Base-by-base conservation (phyloP, 768 basidiomycete species). In the Auriscalpium orientale region DNA sequence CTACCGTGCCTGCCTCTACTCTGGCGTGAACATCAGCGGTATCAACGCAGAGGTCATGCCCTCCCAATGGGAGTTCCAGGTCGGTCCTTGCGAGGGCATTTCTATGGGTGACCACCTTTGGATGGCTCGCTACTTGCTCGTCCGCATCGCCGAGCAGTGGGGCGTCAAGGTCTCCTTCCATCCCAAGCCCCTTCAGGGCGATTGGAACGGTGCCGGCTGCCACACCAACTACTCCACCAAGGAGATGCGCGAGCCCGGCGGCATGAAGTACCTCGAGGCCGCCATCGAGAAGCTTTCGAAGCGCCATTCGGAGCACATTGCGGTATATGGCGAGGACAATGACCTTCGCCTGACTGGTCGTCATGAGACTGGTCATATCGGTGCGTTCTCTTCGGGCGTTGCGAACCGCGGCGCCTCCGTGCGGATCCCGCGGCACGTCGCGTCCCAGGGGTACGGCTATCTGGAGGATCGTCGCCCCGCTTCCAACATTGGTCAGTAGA, bases 31-130 rank as follows among this genome's bases (percentile, higher is more conserved):
- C 78, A 98, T 98, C 76, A 93, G 91, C 63, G 97, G 97, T 69
- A 98, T 99, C 77, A 99, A 98, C 71, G 95, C 95, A 58, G 97
- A 98, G 75, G 95, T 98, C 59, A 98, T 98, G 95, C 95, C 97
- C 15, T 86, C 95, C 55, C 97, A 99, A 72, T 99, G 97, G 97
- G 97, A 99, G 77, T 99, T 95, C 89, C 97, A 99, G 74, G 93
- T 99, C 64, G 95, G 97, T 53, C 97, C 97, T 34, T 98, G 95
- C 66, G 89, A 91, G 70, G 97, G 97, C 54, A 98, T 98, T 71
- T 79, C 87, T 57, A 95, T 98, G 93, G 97, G 97, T 64, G 97
- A 99, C 72, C 95, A 99, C 75, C 86, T 99, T 65, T 97, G 94
- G 93, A 93, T 98, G 84, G 92, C 97, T 38, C 91, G 97, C 64